Conservation (phyloP, 495 filamentous ascomycete species). For the Saxophila tyrrhenica region DNA sequence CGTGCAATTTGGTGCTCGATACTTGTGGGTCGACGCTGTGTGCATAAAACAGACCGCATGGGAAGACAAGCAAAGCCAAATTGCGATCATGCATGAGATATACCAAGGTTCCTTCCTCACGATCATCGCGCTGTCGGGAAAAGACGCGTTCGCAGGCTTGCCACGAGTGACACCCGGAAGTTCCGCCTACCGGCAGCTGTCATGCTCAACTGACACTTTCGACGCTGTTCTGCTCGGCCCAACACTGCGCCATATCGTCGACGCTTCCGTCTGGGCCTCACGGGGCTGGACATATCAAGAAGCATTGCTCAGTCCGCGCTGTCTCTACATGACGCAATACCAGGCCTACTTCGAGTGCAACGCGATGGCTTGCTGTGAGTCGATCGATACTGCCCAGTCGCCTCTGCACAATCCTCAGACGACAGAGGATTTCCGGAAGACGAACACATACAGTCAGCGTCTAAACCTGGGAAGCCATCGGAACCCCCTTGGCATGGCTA, state of each 20-base stretch:
- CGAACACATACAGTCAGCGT: background rate
- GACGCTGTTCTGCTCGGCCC: background rate
- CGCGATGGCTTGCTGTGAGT: slow-evolving; percentile 4
- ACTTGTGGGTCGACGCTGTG: slow-evolving; percentile 2
- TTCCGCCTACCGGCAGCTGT: background rate
- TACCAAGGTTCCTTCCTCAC: background rate
- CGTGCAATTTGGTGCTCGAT: background rate
- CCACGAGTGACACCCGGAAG: background rate
- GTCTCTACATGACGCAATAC: background rate
- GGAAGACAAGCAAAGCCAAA: background rate
- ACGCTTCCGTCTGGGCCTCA: background rate
- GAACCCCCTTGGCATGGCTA: background rate
- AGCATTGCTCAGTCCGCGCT: background rate
- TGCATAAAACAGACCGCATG: slow-evolving; percentile 1
- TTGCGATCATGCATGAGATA: background rate
- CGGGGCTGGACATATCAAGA: slow-evolving; percentile 3
- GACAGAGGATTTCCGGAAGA: background rate
- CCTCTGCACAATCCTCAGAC: background rate
- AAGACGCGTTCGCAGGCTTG: background rate
- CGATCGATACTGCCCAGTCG: background rate
- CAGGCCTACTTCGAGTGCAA: slow-evolving; percentile 1
- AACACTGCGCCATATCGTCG: background rate
- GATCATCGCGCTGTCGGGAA: slow-evolving; percentile 1
- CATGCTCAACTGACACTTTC: background rate
- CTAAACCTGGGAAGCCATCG: background rate